Evolutionary conservation across 371 early-diverging fungal genomes (phyloP).

Genomic region (Sporodiniella umbellata): DNA sequence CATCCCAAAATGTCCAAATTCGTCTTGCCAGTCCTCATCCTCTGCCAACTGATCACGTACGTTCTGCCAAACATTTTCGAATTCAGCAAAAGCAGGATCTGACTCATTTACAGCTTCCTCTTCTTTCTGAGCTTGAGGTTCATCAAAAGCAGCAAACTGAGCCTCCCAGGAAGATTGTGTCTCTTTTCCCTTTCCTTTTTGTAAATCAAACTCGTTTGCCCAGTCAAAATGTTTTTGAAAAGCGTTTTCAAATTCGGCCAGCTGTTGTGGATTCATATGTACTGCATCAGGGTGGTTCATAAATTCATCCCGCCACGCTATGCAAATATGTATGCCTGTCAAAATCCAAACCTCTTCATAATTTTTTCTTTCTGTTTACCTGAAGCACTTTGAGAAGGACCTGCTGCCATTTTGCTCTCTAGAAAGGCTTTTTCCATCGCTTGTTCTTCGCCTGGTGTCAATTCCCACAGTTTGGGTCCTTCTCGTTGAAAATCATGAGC

Average conservation of each 20-base stretch:
- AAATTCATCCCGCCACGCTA: conserved; percentile 61
- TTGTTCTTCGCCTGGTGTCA: conserved; percentile 55
- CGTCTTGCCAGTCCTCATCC: conserved; percentile 56
- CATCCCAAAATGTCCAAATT: conserved; percentile 48
- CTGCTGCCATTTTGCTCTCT: conserved; percentile 38
- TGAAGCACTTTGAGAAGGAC: conserved; percentile 25
- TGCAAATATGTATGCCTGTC: too few relatives aligned
- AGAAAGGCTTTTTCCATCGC: conserved; percentile 62
- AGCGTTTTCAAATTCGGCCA: conserved; percentile 61
- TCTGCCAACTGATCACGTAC: conserved; percentile 52
- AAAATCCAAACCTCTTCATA: too few relatives aligned
- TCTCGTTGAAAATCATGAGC: conserved; percentile 50
- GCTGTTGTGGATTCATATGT: conserved; percentile 40
- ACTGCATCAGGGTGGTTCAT: conserved; percentile 52
- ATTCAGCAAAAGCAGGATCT: conserved; percentile 42
- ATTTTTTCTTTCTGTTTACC: conserved; percentile 21
- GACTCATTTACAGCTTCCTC: conserved; percentile 46
- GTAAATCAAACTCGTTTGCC: conserved; percentile 55
- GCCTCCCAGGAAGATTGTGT: conserved; percentile 59
- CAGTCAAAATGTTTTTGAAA: conserved; percentile 67
- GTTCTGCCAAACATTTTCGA: conserved; percentile 60
- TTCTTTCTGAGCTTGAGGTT: conserved; percentile 42
- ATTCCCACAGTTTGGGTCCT: conserved; percentile 52
- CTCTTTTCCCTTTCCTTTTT: conserved; percentile 30
- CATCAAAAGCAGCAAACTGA: conserved; percentile 62